These are phyloP conservation scores for Lagenidium giganteum DNA, from an alignment of 352 stramenopile genomes.

Conservation along the genomic window DNA sequence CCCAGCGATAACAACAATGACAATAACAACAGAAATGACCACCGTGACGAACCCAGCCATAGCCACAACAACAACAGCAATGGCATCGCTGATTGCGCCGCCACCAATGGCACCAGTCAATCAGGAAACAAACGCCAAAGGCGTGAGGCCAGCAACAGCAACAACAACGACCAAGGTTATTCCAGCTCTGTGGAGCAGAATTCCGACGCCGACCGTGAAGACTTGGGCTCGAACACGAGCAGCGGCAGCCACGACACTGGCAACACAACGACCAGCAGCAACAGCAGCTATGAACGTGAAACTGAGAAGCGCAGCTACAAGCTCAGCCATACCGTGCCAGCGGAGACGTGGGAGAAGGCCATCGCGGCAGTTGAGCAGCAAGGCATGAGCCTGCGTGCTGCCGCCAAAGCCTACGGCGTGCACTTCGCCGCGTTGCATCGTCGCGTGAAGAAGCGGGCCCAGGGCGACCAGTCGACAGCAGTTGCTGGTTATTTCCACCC, in stretches of 20 bases:
- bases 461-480: slow-evolving; percentile 8
- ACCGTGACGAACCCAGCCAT: slow-evolving; percentile 1
- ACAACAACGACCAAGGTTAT: no score
- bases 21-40: slow-evolving; percentile 11
- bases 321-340: slow-evolving; percentile 47
- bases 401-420: slow-evolving; percentile 41
- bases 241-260: slow-evolving; percentile 14
- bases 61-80: no score
- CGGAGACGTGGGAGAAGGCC: slow-evolving; percentile 52
- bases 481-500: slow-evolving; percentile 36
- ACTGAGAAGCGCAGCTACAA: slow-evolving; percentile 35
- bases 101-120: no score
- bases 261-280: slow-evolving; percentile 16
- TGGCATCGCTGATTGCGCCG: no score
- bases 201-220: slow-evolving; percentile 13
- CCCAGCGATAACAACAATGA: slow-evolving; percentile 10
- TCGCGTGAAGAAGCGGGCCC: slow-evolving; percentile 48
- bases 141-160: no score
- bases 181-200: slow-evolving; percentile 9
- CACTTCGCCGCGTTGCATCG: slow-evolving; percentile 54
- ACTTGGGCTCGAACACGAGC: slow-evolving; percentile 9
- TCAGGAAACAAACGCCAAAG: no score
- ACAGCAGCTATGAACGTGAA: slow-evolving; percentile 12
- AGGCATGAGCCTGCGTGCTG: slow-evolving; percentile 49
- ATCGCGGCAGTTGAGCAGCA: slow-evolving; percentile 50